phyloP scores from a whole-genome alignment of 768 basidiomycete genomes.

The Xanthoconium stramineum region DNA sequence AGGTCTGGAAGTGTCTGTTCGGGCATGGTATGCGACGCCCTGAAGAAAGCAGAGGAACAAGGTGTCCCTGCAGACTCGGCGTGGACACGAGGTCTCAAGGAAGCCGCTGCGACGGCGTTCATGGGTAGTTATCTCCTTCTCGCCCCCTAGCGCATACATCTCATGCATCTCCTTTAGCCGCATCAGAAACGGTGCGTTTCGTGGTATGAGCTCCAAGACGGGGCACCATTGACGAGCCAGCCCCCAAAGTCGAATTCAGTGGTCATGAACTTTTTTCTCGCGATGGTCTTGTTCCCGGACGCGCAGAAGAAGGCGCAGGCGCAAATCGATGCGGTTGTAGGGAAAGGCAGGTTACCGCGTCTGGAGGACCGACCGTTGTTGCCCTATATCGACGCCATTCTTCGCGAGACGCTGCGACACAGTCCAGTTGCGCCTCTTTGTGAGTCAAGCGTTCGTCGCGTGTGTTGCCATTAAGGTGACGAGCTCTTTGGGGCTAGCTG shows the following conservation, averaged over 20 bases:
- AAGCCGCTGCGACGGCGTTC: conserved; percentile 13
- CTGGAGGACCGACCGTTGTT: conserved; percentile 9
- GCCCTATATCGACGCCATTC: conserved; percentile 12
- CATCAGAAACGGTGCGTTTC: conserved; percentile 14
- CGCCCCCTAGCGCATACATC: background rate
- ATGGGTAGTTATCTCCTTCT: background rate
- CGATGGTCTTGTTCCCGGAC: conserved; percentile 8
- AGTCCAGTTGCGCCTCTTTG: conserved; percentile 9
- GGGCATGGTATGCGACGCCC: conserved; percentile 7
- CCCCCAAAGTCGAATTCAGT: conserved; percentile 21
- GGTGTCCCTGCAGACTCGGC: background rate
- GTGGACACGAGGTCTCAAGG: conserved; percentile 6
- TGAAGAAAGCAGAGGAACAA: conserved; percentile 3
- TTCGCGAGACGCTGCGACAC: conserved; percentile 11
- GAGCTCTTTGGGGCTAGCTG: conserved; percentile 5
- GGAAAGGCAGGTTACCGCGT: conserved; percentile 1
- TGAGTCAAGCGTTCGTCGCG: background rate
- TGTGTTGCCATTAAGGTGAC: background rate
- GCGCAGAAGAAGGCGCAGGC: conserved; percentile 14
- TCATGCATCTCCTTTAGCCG: background rate
- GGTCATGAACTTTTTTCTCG: conserved; percentile 7
- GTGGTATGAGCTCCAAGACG: background rate
- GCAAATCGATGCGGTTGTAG: conserved; percentile 9
- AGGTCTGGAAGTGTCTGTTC: background rate
- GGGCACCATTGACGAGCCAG: background rate